phyloP scores from a whole-genome alignment of 257 asterid genomes.

The Voacanga thouarsii region DNA sequence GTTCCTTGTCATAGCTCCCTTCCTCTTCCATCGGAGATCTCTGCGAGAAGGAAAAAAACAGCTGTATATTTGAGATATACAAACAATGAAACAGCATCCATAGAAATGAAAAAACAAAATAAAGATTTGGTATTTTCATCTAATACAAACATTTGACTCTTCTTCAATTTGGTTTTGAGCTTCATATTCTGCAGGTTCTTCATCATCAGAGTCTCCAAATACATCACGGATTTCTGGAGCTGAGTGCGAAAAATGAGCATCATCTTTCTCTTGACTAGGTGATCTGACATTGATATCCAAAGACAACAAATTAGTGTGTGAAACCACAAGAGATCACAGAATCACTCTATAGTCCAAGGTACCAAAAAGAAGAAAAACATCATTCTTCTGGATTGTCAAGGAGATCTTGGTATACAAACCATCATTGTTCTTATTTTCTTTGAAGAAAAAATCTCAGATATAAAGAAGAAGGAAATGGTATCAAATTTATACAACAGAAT shows the following conservation, averaged over 20 bases:
- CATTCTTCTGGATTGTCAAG: not conserved
- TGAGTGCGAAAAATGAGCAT: slow-evolving; percentile 48
- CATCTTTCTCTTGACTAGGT: slow-evolving; percentile 58
- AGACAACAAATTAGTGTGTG: not conserved
- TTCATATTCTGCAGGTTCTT: slow-evolving; percentile 56
- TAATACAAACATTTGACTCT: slow-evolving; percentile 46
- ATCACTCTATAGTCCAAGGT: not conserved
- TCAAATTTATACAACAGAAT: slow-evolving; percentile 10
- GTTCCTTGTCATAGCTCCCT: slow-evolving; percentile 56
- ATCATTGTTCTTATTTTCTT: not conserved
- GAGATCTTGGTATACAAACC: not conserved
- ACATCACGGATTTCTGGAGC: slow-evolving; percentile 92
- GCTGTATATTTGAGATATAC: slow-evolving; percentile 9
- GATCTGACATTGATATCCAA: slow-evolving; percentile 44
- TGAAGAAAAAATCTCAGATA: not conserved
- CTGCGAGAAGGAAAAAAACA: slow-evolving; percentile 33
- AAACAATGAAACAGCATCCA: slow-evolving; percentile 8
- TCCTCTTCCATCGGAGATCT: slow-evolving; percentile 72
- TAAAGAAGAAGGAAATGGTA: not conserved
- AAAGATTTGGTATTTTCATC: slow-evolving; percentile 10
- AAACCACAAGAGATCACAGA: not conserved
- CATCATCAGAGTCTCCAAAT: slow-evolving; percentile 87
- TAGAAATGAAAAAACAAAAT: slow-evolving; percentile 10
- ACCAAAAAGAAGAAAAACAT: not conserved
- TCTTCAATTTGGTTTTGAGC: slow-evolving; percentile 53